Evolutionary conservation across 2,329 filamentous ascomycete genomes (phyloP).

Genomic region (Hirsutella minnesotensis): DNA sequence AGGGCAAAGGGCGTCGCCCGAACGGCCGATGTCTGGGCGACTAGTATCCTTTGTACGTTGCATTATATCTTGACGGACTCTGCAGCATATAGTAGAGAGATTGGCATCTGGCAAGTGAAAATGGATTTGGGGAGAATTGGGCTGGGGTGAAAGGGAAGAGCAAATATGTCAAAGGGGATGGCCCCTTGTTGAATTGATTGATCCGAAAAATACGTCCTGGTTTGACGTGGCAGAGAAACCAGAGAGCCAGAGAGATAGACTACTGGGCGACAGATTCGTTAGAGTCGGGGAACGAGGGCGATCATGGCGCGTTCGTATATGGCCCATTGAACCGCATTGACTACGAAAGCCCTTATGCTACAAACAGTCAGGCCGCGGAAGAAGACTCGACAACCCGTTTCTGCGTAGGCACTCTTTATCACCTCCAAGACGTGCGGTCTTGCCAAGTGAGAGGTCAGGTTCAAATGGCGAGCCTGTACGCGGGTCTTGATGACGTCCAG

Average conservation of each 20-base stretch:
- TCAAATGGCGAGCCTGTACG: constrained; percentile 59
- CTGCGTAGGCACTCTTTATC: constrained; percentile 52
- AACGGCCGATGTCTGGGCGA: too few species aligned
- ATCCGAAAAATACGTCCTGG: too few species aligned
- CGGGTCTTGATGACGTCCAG: constrained; percentile 87
- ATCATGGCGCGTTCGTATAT: constrained; percentile 83
- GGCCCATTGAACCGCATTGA: constrained; percentile 89
- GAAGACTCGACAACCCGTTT: constrained; percentile 51
- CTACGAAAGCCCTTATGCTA: constrained; percentile 75
- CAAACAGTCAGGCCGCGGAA: constrained; percentile 70
- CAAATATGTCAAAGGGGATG: too few species aligned
- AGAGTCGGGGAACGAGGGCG: constrained; percentile 24
- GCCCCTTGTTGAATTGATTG: too few species aligned
- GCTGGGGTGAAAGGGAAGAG: too few species aligned
- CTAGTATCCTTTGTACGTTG: too few species aligned
- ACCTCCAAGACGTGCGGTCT: constrained; percentile 47
- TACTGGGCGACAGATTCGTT: background rate
- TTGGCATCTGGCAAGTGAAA: too few species aligned
- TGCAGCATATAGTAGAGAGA: too few species aligned
- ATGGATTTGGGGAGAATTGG: too few species aligned
- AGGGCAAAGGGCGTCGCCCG: too few species aligned
- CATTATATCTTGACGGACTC: too few species aligned
- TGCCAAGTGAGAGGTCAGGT: constrained; percentile 15
- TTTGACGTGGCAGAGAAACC: too few species aligned
- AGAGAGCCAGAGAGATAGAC: background rate